phyloP scores from a whole-genome alignment of 2,329 filamentous ascomycete species.

The Dactylellina haptotyla region DNA sequence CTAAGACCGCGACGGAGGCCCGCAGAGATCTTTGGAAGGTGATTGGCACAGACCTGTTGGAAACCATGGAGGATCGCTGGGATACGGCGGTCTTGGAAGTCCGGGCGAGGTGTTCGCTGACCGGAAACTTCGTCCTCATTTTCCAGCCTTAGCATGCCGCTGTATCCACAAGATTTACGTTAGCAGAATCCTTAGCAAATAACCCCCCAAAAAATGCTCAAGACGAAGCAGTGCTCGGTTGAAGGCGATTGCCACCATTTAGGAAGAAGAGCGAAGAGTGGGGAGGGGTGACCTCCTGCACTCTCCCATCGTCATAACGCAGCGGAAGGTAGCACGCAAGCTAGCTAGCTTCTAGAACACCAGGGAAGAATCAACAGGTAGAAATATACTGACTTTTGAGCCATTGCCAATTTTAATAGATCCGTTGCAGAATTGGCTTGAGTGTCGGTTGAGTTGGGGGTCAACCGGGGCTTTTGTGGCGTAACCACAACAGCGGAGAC shows the following conservation, averaged over 20 bases:
- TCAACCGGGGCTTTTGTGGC: constrained; percentile 56
- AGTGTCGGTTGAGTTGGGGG: constrained; percentile 55
- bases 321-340: no score
- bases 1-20: constrained; percentile 27
- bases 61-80: constrained; percentile 95
- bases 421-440: constrained; percentile 57
- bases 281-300: no score
- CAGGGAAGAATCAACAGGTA: neutral
- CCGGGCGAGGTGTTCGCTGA: constrained; percentile 90
- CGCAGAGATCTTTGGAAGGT: constrained; percentile 66
- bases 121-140: constrained; percentile 76
- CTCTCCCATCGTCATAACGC: no score
- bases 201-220: no score
- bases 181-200: constrained; percentile 17
- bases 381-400: constrained; percentile 56
- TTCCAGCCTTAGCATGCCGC: constrained; percentile 63
- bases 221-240: no score
- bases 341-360: neutral
- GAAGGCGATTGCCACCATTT: constrained; percentile 5
- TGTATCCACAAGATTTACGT: constrained; percentile 17
- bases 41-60: constrained; percentile 96
- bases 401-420: constrained; percentile 57
- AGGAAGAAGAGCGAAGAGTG: no score
- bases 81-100: constrained; percentile 91
- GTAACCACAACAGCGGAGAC: constrained; percentile 56